phyloP scores from a whole-genome alignment of 371 early-diverging fungal genomes.

The Basidiobolus heterosporus region DNA sequence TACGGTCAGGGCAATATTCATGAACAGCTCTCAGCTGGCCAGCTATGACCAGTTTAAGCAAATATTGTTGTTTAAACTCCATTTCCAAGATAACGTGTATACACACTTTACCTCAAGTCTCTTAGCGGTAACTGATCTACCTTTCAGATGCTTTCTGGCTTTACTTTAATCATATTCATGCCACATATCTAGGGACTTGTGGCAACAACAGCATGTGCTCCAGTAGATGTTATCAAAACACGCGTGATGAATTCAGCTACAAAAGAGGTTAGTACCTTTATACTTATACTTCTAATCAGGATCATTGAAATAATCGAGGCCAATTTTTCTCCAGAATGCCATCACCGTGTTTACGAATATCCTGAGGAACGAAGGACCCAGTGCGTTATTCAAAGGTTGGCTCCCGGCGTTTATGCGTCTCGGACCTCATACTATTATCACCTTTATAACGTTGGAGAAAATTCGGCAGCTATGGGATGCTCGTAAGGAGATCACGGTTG shows the following conservation, averaged over 20 bases:
- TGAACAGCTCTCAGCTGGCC: conserved; percentile 59
- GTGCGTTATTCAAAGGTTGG: conserved; percentile 79
- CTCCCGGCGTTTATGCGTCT: conserved; percentile 60
- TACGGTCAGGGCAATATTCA: conserved; percentile 53
- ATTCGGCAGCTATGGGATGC: conserved; percentile 10
- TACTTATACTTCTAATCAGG: background rate
- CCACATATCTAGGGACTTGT: conserved; percentile 49
- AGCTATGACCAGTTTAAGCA: conserved; percentile 58
- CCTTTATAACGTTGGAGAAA: conserved; percentile 71
- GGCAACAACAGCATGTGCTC: conserved; percentile 74
- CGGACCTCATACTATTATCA: conserved; percentile 75
- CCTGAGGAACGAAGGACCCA: conserved; percentile 48
- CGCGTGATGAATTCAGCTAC: conserved; percentile 57
- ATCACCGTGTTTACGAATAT: conserved; percentile 36
- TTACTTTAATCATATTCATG: too few relatives aligned
- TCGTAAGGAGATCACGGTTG: too few relatives aligned
- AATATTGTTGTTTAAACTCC: conserved; percentile 28
- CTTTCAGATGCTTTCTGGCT: too few relatives aligned
- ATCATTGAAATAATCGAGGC: too few relatives aligned
- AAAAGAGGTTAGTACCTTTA: too few relatives aligned
- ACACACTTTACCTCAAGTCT: conserved; percentile 63
- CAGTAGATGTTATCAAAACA: conserved; percentile 81
- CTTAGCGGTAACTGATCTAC: conserved; percentile 56
- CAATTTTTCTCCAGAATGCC: conserved; percentile 4
- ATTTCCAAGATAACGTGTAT: conserved; percentile 38